Percentiles rank a stretch among this genome's conserved stretches.
Evolutionary conservation across 495 filamentous ascomycete genomes (phyloP).

Genomic region (Xylaria acuta): DNA sequence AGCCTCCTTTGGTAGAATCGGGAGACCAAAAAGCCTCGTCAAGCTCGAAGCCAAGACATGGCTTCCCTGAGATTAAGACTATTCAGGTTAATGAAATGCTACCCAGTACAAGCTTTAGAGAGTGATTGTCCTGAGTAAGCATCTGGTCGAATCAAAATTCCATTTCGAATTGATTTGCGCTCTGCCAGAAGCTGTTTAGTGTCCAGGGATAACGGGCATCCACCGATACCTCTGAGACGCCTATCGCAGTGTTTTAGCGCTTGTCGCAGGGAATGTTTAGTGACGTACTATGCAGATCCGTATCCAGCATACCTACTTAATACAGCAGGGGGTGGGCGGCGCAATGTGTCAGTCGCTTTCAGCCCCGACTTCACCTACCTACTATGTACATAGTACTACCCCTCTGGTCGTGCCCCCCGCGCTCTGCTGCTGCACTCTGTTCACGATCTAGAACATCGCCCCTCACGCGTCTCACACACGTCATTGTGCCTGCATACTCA

Average conservation of each 20-base stretch:
- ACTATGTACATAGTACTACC: too few species aligned
- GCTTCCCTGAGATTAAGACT: not conserved
- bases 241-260: not conserved
- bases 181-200: not conserved
- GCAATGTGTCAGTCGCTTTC: not conserved
- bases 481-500: constrained; percentile 21
- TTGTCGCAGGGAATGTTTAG: not conserved
- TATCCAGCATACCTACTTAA: not conserved
- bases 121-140: too few species aligned
- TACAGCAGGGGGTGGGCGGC: not conserved
- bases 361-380: not conserved
- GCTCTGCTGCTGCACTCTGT: not conserved
- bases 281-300: constrained; percentile 15
- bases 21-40: not conserved
- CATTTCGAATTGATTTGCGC: too few species aligned
- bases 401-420: not conserved
- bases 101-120: not conserved
- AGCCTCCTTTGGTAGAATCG: not conserved
- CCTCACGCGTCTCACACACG: constrained; percentile 25
- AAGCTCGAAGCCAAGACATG: not conserved
- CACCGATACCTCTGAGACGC: constrained; percentile 15
- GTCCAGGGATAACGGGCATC: not conserved
- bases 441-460: constrained; percentile 28
- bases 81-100: not conserved
- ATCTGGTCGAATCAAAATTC: too few species aligned